Conservation (phyloP, 164 flowering plant species). For the Hamamelis virginiana region DNA sequence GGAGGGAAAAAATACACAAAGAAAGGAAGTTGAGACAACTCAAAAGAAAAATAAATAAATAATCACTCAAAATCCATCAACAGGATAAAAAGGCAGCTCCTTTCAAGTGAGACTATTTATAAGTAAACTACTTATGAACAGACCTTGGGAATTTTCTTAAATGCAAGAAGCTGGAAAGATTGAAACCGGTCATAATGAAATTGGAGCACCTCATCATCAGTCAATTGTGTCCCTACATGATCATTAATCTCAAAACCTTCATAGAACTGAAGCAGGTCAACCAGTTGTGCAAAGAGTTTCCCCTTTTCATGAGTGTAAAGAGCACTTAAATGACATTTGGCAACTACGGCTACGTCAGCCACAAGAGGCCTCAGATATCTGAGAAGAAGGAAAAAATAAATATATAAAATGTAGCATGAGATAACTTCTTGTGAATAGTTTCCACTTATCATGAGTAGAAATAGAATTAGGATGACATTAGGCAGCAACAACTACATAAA, state of each 20-base stretch:
- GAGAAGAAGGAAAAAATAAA: constrained; percentile 11
- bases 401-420: neutral
- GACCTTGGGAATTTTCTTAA: constrained; percentile 94
- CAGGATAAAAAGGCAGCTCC: neutral
- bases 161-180: constrained; percentile 86
- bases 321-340: constrained; percentile 92
- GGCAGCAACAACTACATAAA: neutral
- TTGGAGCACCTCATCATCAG: constrained; percentile 88
- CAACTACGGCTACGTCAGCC: constrained; percentile 90
- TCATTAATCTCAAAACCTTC: constrained; percentile 96
- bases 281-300: constrained; percentile 86
- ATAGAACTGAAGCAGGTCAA: constrained; percentile 90
- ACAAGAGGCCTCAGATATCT: constrained; percentile 86
- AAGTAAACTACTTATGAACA: constrained; percentile 10
- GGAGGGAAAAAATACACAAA: constrained; percentile 11
- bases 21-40: neutral
- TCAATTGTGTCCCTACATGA: constrained; percentile 76
- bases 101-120: neutral
- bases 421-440: neutral
- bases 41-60: constrained; percentile 7
- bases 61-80: neutral
- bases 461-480: too few relatives aligned
- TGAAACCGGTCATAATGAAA: constrained; percentile 82
- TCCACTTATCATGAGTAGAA: too few relatives aligned
- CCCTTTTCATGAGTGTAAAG: constrained; percentile 87